Evolutionary conservation across 108 stramenopile genomes (phyloP), one percentile per base, ranked within the genome.

Genomic region (Pseudonitzschia pungens): DNA sequence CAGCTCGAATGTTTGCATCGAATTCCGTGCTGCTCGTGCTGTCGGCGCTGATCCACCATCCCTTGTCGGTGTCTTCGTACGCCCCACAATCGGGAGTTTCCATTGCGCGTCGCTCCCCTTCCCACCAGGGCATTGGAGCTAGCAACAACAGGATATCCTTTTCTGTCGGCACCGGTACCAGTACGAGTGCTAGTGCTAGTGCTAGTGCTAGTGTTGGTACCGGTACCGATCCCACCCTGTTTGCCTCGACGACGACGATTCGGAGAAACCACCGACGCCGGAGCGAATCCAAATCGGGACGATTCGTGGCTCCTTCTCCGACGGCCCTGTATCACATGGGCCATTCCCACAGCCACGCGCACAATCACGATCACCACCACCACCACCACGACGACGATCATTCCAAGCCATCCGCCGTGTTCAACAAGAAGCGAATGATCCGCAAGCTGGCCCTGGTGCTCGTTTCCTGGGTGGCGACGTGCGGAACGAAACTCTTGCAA

Each of bases 381-480:
- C 4, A 75, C 52, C 59, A 45, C 50, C 33, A 67, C n/a, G n/a
- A n/a, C 50, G 45, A 72, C 48, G 62, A 66, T 43, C 27, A 76
- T 29, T 59, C 18, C 29, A 54, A 28, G 45, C 10, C 45, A 11
- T 48, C 45, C 16, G 18, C 45, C 10, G 36, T 6, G 8, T 51
- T 14, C 22, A 52, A 21, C 44, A 59, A 32, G 27, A 21, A 65
- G 70, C 76, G 69, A 22, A 54, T 65, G 58, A 64, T 60, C 82
- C 83, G 85, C 12, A 77, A 56, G 12, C 59, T 80, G 16, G 81
- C 83, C 27, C 74, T 88, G 59, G 86, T 36, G 71, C 79, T 57
- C 86, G 87, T 70, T 85, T 86, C 33, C 85, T 76, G 36, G 55
- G 81, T 44, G 67, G 80, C 65, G 80, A 81, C 69, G 63, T 88